Evolutionary conservation across 495 filamentous ascomycete genomes (phyloP).

Genomic region (Annulohypoxylon moriforme): DNA sequence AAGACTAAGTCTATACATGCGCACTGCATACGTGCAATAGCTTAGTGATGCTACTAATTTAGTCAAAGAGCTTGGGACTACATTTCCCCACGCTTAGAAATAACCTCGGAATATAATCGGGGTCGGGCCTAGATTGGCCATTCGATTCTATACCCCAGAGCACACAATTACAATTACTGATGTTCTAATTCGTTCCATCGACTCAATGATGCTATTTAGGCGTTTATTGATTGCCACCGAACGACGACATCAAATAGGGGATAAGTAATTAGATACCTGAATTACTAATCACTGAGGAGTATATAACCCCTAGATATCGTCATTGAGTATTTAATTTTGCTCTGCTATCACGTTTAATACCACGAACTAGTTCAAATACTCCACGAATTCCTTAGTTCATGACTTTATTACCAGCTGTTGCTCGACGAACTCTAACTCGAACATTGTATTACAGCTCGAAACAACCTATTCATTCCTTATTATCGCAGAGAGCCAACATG

Average conservation of each 20-base stretch:
- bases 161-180: constrained; percentile 18
- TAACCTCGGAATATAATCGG: constrained; percentile 21
- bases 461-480: not conserved
- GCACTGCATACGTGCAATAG: not conserved
- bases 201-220: constrained; percentile 34
- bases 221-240: constrained; percentile 19
- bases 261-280: constrained; percentile 14
- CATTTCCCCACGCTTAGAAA: constrained; percentile 37
- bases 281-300: constrained; percentile 6
- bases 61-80: constrained; percentile 9
- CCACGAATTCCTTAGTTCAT: constrained; percentile 8
- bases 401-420: constrained; percentile 18
- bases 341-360: not conserved
- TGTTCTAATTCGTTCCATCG: constrained; percentile 14
- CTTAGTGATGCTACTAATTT: not conserved
- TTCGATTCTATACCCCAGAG: constrained; percentile 7
- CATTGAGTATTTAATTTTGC: not conserved
- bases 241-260: not conserved
- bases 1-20: not conserved
- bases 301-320: constrained; percentile 6
- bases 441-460: constrained; percentile 8
- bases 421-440: constrained; percentile 30
- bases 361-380: not conserved
- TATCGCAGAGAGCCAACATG: constrained; percentile 38
- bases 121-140: constrained; percentile 2